These are phyloP conservation scores for Mariannaea elegans DNA, from an alignment of 2,329 filamentous ascomycete species.

Conservation along the genomic window DNA sequence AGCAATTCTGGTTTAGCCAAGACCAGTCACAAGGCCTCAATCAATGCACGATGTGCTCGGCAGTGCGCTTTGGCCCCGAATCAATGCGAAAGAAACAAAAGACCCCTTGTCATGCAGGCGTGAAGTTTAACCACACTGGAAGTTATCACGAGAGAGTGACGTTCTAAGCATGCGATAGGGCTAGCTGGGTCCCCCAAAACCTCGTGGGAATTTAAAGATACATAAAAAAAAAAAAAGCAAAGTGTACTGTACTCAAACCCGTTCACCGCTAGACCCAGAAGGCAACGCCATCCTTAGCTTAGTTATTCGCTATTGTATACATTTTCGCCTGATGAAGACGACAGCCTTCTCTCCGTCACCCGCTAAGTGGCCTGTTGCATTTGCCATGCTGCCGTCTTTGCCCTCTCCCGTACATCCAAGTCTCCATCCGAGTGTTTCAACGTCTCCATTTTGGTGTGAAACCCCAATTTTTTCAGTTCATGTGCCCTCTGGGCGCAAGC, in stretches of 20 bases:
- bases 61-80: background rate
- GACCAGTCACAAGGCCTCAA: background rate
- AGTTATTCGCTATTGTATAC: background rate
- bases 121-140: background rate
- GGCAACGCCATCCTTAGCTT: background rate
- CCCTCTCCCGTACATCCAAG: conserved; percentile 83
- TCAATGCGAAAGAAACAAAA: background rate
- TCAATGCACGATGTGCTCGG: background rate
- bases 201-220: background rate
- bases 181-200: background rate
- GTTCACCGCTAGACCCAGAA: conserved; percentile 2
- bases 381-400: conserved; percentile 80
- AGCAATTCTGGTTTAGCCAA: background rate
- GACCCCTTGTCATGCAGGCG: background rate
- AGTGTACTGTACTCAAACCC: background rate
- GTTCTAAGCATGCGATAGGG: background rate
- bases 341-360: too few relatives aligned
- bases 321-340: background rate
- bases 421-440: conserved; percentile 74
- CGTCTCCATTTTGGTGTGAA: conserved; percentile 70
- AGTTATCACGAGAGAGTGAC: background rate
- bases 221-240: background rate
- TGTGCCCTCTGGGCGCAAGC: conserved; percentile 72
- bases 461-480: conserved; percentile 76
- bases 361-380: conserved; percentile 62